Conservation (phyloP, 73 alveolate genomes). For the Paramecium caudatum region DNA sequence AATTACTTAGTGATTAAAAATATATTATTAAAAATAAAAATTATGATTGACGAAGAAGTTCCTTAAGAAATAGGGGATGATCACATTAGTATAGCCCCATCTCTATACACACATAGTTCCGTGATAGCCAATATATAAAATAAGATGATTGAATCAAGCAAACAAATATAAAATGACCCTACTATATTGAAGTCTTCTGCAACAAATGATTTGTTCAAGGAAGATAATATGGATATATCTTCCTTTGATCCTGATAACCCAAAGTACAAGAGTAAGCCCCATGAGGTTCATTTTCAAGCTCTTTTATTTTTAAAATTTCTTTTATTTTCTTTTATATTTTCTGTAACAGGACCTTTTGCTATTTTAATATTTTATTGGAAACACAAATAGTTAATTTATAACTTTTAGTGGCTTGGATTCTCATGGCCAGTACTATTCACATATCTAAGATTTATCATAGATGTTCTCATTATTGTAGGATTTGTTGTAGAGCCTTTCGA, state of each 20-base stretch:
- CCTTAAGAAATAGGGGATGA: not conserved
- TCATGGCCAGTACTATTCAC: not conserved
- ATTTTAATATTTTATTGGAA: not conserved
- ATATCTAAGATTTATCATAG: not conserved
- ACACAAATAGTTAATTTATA: not conserved
- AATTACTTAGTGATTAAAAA: not conserved
- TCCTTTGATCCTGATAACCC: constrained; percentile 28
- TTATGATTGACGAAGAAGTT: not conserved
- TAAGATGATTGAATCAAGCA: not conserved
- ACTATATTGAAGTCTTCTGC: not conserved
- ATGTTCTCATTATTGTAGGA: not conserved
- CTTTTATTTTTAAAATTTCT: not conserved
- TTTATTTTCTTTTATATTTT: not conserved
- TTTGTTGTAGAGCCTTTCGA: not conserved
- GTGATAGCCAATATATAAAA: not conserved
- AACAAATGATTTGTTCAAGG: constrained; percentile 33
- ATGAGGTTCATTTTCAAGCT: constrained; percentile 8
- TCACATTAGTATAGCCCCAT: not conserved
- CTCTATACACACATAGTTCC: not conserved
- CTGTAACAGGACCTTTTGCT: not conserved
- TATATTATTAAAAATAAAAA: not conserved
- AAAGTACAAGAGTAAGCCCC: constrained; percentile 41
- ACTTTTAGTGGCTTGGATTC: not conserved
- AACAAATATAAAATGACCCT: not conserved
- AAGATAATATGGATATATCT: not conserved